Evolutionary conservation across 148 eudicot species (phyloP).

Genomic region (Selenicereus undatus): DNA sequence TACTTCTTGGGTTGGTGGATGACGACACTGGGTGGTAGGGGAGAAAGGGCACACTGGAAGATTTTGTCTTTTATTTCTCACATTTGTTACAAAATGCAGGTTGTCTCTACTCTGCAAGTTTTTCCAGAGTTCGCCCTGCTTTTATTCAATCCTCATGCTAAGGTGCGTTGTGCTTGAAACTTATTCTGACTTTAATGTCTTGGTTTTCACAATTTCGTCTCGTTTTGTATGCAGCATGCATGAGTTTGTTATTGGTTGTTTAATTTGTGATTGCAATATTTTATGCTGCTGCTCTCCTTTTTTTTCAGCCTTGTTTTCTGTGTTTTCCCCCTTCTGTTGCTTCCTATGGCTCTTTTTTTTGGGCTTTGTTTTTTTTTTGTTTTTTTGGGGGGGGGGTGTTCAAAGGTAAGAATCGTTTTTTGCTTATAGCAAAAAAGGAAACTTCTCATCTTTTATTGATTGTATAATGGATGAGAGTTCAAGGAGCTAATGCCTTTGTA

Average conservation of each 20-base stretch:
- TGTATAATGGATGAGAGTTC: too few relatives aligned
- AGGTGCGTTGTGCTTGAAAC: conserved; percentile 32
- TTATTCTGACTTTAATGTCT: neutral
- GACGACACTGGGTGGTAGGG: neutral
- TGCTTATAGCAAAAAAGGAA: neutral
- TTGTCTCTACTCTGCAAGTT: conserved; percentile 66
- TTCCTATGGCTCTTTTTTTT: neutral
- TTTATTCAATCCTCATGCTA: conserved; percentile 54
- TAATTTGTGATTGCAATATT: neutral
- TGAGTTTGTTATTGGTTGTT: neutral
- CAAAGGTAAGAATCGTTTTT: neutral
- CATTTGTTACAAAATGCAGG: conserved; percentile 38
- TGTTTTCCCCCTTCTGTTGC: neutral
- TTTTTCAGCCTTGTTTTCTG: neutral
- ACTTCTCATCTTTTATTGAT: neutral
- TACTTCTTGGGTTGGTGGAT: neutral
- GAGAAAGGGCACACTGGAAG: neutral
- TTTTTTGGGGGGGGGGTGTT: neutral
- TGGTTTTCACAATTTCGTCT: neutral
- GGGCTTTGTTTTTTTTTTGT: neutral
- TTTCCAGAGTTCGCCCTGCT: conserved; percentile 65
- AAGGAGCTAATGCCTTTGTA: too few relatives aligned
- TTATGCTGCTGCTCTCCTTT: neutral
- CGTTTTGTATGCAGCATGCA: neutral
- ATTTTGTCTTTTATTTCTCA: conserved; percentile 1